Base-by-base conservation (phyloP, 2,329 filamentous ascomycete genomes). In the Calonectria hawksworthii region DNA sequence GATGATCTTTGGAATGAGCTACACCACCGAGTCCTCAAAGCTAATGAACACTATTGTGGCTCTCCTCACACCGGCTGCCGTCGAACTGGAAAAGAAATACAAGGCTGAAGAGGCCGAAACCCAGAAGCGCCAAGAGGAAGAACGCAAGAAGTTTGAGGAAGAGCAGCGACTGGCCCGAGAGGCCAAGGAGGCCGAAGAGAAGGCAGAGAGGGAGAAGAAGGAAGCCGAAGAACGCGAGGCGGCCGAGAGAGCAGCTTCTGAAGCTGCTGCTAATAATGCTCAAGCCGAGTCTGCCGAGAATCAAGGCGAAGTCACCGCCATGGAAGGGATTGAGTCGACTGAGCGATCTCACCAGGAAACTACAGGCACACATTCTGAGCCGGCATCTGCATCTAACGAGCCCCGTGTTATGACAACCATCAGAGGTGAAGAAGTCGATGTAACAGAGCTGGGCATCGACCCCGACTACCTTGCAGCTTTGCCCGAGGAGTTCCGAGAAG, bases 401-500 rank as follows among this genome's bases (percentile, higher is more conserved):
- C 83, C 84, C 3, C 93, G 96, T 63, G 90, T 98, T 36, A 93
- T 93, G 80, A 98, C 95, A 21, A 96, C 91, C 2, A 96, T 99
- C 69, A 90, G 96, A 74, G 96, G 96, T 32, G 94, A 94, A 76
- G 93, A 97, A 80, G 92, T 98, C 68, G 97, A 99, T 83, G 97
- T 99, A 64, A 99, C 97, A 0, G 95, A 95, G 75, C 90, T 99
- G 75, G 96, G 96, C 64, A 99, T 99, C 80, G 97, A 99, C 83
- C 92, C 94, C 21, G 96, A 98, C 72, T 99, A 98, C 85, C 91
- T 99, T 9, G 95, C 97, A 74, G 98, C 96, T n/a, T 88, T 99
- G n/a, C 97, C 97, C 0, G 97, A 99, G 80, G 98, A 99, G 75
- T 93, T 99, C 82, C 92, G 97, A 59, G 96, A 99, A 84, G 97